These are phyloP conservation scores for Circinella minor DNA, from an alignment of 371 early-diverging fungal genomes.

Conservation along the genomic window DNA sequence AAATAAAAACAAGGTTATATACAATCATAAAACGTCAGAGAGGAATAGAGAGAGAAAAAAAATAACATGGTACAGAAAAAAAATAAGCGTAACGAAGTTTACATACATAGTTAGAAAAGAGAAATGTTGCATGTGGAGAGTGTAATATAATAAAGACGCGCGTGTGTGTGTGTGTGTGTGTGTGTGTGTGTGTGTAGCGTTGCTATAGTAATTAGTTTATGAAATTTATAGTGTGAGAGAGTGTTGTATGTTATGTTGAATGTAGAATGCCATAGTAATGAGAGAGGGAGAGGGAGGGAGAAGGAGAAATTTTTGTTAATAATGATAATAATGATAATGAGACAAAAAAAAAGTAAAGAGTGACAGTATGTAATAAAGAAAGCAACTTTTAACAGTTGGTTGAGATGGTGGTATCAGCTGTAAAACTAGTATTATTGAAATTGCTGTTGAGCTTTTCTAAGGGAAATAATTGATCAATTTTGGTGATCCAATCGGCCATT, in stretches of 20 bases:
- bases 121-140: not conserved
- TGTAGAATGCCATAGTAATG: too few relatives aligned
- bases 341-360: not conserved
- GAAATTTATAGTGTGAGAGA: too few relatives aligned
- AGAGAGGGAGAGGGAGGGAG: too few relatives aligned
- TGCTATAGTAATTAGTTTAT: too few relatives aligned
- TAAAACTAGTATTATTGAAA: not conserved
- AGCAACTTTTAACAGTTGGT: too few relatives aligned
- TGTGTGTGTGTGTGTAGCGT: not conserved
- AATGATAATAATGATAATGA: not conserved
- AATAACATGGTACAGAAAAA: slow-evolving; percentile 2
- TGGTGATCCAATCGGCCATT: slow-evolving; percentile 79
- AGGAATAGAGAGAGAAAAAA: not conserved
- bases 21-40: not conserved
- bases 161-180: not conserved
- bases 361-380: not conserved
- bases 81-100: not conserved
- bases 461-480: slow-evolving; percentile 69
- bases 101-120: slow-evolving; percentile 10
- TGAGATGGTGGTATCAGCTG: too few relatives aligned
- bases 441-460: slow-evolving; percentile 33
- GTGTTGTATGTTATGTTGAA: too few relatives aligned
- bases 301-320: not conserved
- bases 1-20: not conserved
- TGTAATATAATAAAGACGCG: not conserved